These are phyloP conservation scores for Pterula multifida DNA, from an alignment of 1,284 basidiomycete species.

Conservation along the genomic window DNA sequence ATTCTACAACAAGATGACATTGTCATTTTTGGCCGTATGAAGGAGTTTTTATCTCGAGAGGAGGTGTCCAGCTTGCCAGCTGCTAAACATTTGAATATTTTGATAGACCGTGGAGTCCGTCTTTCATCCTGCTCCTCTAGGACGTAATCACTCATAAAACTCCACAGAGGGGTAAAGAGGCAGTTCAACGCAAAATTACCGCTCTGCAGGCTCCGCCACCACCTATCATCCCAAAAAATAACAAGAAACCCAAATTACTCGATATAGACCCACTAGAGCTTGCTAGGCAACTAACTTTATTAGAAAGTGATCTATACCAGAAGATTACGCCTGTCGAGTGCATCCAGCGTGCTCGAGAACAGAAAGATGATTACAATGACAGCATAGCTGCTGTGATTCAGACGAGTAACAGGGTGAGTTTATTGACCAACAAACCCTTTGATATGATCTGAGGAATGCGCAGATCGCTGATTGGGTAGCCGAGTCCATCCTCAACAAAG, in stretches of 20 bases:
- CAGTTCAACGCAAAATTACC: not conserved
- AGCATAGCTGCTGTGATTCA: slow-evolving; percentile 88
- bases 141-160: not conserved
- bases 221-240: slow-evolving; percentile 65
- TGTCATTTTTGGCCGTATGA: slow-evolving; percentile 68
- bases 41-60: slow-evolving; percentile 63
- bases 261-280: slow-evolving; percentile 88
- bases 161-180: not conserved
- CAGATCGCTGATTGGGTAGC: slow-evolving; percentile 93
- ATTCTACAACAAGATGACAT: slow-evolving; percentile 74
- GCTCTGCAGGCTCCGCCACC: slow-evolving; percentile 47
- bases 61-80: slow-evolving; percentile 52
- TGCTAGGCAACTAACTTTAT: slow-evolving; percentile 87
- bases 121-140: not conserved
- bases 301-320: slow-evolving; percentile 84
- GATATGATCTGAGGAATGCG: not conserved
- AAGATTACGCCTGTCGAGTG: slow-evolving; percentile 89
- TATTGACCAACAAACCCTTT: slow-evolving; percentile 1
- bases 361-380: slow-evolving; percentile 60
- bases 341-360: slow-evolving; percentile 69
- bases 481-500: slow-evolving; percentile 82
- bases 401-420: slow-evolving; percentile 77
- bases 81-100: slow-evolving; percentile 58
- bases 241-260: slow-evolving; percentile 71
- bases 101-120: slow-evolving; percentile 71